Percentiles rank a stretch among this genome's conserved stretches.
phyloP scores from a whole-genome alignment of 2,329 filamentous ascomycete species.

The Ascochyta lentis region DNA sequence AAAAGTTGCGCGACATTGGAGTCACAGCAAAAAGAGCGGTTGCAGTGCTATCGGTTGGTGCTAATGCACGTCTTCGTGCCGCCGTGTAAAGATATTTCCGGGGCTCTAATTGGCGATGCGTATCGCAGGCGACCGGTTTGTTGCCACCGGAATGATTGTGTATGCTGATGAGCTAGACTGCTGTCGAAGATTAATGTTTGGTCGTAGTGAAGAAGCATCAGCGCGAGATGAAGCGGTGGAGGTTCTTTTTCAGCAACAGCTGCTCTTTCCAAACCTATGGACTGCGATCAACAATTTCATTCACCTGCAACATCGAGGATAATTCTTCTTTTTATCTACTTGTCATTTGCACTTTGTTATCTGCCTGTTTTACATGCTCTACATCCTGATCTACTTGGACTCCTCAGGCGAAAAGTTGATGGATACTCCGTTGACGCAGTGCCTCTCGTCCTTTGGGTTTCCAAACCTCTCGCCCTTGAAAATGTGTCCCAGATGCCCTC shows the following conservation, averaged over 20 bases:
- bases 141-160: slow-evolving; percentile 12
- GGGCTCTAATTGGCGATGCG: slow-evolving; percentile 2
- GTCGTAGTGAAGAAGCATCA: too few relatives aligned
- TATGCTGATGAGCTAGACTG: background rate
- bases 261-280: background rate
- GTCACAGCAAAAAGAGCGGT: background rate
- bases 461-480: slow-evolving; percentile 87
- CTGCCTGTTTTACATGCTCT: background rate
- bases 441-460: slow-evolving; percentile 91
- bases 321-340: background rate
- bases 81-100: slow-evolving; percentile 5
- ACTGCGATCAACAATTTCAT: background rate
- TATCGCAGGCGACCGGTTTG: background rate
- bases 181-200: background rate
- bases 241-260: background rate
- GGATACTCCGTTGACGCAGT: slow-evolving; percentile 95
- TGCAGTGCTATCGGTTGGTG: background rate
- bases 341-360: background rate
- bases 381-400: background rate
- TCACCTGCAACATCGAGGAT: background rate
- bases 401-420: slow-evolving; percentile 82
- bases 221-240: background rate
- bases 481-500: slow-evolving; percentile 88
- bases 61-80: slow-evolving; percentile 7
- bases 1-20: slow-evolving; percentile 1